Conservation (phyloP, 2,329 filamentous ascomycete genomes). For the Fusarium fracticaudum region DNA sequence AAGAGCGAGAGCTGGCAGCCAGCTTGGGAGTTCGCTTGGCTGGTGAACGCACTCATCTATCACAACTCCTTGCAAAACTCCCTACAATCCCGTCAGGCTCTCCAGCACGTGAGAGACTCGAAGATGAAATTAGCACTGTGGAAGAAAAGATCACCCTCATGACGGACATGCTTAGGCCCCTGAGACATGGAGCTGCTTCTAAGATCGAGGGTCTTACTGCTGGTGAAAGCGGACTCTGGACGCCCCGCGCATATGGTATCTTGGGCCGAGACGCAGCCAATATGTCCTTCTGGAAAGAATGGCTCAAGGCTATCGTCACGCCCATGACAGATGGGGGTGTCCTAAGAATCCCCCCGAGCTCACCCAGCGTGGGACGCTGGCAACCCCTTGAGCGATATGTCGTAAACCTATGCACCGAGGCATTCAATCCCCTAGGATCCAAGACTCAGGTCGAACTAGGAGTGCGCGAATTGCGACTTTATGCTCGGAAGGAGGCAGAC, state of each 20-base stretch:
- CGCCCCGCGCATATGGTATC: conserved; percentile 91
- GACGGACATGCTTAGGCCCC: conserved; percentile 92
- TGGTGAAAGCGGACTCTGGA: conserved; percentile 95
- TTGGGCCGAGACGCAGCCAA: conserved; percentile 84
- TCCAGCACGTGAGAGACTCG: conserved; percentile 80
- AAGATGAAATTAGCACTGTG: conserved; percentile 93
- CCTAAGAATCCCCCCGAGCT: conserved; percentile 84
- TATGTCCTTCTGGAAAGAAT: conserved; percentile 97
- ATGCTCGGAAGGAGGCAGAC: conserved; percentile 88
- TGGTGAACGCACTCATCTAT: conserved; percentile 87
- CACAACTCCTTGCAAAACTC: conserved; percentile 84
- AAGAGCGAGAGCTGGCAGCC: conserved; percentile 90
- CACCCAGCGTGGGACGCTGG: conserved; percentile 91
- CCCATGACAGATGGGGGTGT: conserved; percentile 93
- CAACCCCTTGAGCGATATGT: conserved; percentile 97
- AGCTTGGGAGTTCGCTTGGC: conserved; percentile 91
- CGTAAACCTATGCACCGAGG: conserved; percentile 95
- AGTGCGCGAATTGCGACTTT: conserved; percentile 88
- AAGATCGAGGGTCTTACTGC: conserved; percentile 97
- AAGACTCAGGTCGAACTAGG: conserved; percentile 95
- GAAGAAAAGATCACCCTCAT: conserved; percentile 98
- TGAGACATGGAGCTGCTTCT: conserved; percentile 92
- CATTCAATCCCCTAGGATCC: conserved; percentile 88
- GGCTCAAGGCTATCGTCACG: conserved; percentile 91
- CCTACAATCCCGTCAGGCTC: conserved; percentile 84